Evolutionary conservation across 192 early-diverging fungal genomes (phyloP).

Genomic region (Backusella mclennaniae): DNA sequence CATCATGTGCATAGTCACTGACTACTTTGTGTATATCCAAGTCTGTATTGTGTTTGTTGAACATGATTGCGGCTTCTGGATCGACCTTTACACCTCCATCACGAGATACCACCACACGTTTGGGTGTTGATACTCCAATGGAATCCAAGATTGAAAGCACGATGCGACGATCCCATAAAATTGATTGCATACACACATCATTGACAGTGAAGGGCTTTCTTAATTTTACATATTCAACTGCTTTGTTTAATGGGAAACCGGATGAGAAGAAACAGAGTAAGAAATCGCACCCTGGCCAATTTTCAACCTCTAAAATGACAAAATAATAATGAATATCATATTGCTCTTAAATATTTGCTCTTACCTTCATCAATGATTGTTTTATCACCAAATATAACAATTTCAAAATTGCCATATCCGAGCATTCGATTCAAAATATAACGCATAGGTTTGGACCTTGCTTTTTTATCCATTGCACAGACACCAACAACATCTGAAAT

Average conservation of each 20-base stretch:
- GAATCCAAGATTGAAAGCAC: slow-evolving; percentile 80
- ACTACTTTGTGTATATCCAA: slow-evolving; percentile 41
- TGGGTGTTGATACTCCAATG: slow-evolving; percentile 81
- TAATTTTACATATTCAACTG: slow-evolving; percentile 83
- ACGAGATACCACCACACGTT: slow-evolving; percentile 68
- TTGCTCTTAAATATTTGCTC: neutral
- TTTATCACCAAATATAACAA: slow-evolving; percentile 95
- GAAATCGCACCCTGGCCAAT: slow-evolving; percentile 95
- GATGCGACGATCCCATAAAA: slow-evolving; percentile 86
- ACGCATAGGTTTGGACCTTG: slow-evolving; percentile 95
- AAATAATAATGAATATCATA: neutral
- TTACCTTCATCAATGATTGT: slow-evolving; percentile 92
- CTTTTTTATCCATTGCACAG: slow-evolving; percentile 92
- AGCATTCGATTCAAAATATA: slow-evolving; percentile 82
- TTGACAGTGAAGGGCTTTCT: slow-evolving; percentile 89
- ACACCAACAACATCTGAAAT: slow-evolving; percentile 70
- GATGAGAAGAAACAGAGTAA: slow-evolving; percentile 95
- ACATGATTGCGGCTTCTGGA: slow-evolving; percentile 47
- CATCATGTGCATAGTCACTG: slow-evolving; percentile 11
- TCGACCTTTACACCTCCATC: slow-evolving; percentile 65
- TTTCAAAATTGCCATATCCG: slow-evolving; percentile 67
- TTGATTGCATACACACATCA: slow-evolving; percentile 84
- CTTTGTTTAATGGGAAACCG: slow-evolving; percentile 93
- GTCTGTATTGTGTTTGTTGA: slow-evolving; percentile 51
- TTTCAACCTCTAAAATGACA: slow-evolving; percentile 58